Percentiles rank a stretch among this genome's conserved stretches.
Conservation (phyloP, 257 asterid genomes). For the Solanum chaucha region DNA sequence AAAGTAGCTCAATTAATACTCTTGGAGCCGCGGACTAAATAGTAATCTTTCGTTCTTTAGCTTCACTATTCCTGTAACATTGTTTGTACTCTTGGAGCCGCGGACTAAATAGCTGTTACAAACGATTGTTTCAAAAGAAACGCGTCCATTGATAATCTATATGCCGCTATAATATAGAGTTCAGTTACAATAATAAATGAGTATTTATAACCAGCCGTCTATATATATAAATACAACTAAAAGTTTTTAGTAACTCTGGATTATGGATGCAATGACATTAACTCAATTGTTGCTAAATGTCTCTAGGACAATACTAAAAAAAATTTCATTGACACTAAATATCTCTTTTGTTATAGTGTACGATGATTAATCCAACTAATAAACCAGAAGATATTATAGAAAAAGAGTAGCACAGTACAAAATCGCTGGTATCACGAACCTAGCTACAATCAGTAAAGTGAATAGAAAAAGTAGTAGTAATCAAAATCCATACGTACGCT, state of each 20-base stretch:
- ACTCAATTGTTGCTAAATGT: neutral
- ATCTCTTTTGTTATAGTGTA: neutral
- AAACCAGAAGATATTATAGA: neutral
- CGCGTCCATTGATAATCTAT: neutral
- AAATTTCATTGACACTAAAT: neutral
- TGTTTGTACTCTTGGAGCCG: neutral
- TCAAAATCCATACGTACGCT: neutral
- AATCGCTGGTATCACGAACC: neutral
- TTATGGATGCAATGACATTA: no score
- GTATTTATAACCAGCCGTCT: neutral
- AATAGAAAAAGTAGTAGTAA: neutral
- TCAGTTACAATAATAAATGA: neutral
- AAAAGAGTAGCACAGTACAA: neutral
- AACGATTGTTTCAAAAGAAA: neutral
- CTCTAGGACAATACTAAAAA: no score
- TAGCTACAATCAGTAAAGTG: neutral
- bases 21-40: no score
- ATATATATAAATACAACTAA: no score
- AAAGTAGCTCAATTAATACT: neutral
- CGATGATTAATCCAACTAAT: neutral
- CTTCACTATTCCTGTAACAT: neutral
- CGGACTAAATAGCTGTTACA: neutral
- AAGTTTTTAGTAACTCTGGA: no score
- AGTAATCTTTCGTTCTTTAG: neutral
- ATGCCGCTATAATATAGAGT: no score